phyloP scores from a whole-genome alignment of 257 asterid genomes.

The Datura wrightii region DNA sequence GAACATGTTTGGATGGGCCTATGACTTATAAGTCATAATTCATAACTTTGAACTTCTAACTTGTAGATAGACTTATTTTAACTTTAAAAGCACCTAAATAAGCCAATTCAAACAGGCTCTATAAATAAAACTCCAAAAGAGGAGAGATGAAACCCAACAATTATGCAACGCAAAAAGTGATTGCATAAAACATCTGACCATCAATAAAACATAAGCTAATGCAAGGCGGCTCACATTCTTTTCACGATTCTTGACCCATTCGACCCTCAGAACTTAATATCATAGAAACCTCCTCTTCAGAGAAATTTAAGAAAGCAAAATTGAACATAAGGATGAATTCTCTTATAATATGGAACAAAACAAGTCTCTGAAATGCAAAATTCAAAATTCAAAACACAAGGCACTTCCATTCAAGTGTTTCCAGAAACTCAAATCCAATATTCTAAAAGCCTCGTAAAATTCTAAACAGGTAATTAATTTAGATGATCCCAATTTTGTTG shows the following conservation, averaged over 20 bases:
- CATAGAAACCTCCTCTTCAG: background rate
- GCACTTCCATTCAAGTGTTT: constrained; percentile 10
- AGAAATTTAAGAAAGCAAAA: background rate
- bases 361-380: constrained; percentile 19
- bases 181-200: background rate
- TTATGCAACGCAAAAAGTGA: background rate
- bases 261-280: too few relatives aligned
- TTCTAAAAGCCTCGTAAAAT: constrained; percentile 32
- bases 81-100: too few relatives aligned
- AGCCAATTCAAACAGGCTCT: too few relatives aligned
- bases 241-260: background rate
- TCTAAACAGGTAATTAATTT: constrained; percentile 38
- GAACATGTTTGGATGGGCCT: too few relatives aligned
- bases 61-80: too few relatives aligned
- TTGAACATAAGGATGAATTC: background rate
- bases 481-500: constrained; percentile 66
- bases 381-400: constrained; percentile 27
- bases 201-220: background rate
- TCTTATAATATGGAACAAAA: background rate
- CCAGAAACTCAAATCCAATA: background rate
- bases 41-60: too few relatives aligned
- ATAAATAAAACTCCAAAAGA: too few relatives aligned
- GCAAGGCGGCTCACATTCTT: background rate
- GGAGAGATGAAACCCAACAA: too few relatives aligned
- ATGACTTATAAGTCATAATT: too few relatives aligned